phyloP scores from a whole-genome alignment of 2,329 filamentous ascomycete species.

The Aspergillus proliferans region DNA sequence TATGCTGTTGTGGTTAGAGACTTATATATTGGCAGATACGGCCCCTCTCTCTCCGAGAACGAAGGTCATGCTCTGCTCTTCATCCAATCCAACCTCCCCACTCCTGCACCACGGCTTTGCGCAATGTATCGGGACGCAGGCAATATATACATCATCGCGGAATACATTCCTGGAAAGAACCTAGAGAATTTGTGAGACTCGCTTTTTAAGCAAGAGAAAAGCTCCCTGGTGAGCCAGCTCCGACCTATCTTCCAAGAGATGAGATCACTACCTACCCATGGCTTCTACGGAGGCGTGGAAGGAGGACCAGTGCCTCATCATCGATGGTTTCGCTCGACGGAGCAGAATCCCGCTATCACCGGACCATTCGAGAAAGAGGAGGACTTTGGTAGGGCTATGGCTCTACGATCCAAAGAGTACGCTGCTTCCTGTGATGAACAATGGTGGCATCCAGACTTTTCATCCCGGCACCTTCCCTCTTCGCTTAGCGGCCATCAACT shows the following conservation, averaged over 20 bases:
- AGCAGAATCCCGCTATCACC: not conserved
- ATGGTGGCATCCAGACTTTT: slow-evolving; percentile 13
- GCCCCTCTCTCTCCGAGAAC: slow-evolving; percentile 14
- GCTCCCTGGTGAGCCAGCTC: not conserved
- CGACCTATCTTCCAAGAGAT: not conserved
- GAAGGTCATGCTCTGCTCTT: slow-evolving; percentile 17
- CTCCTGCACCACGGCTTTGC: slow-evolving; percentile 4
- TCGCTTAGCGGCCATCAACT: slow-evolving; percentile 14
- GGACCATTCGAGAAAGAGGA: not conserved
- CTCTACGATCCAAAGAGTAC: slow-evolving; percentile 10
- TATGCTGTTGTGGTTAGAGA: slow-evolving; percentile 14
- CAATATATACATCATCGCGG: not conserved
- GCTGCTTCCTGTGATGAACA: slow-evolving; percentile 9
- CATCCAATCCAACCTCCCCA: slow-evolving; percentile 12
- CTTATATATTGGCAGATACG: slow-evolving; percentile 16
- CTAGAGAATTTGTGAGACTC: not conserved
- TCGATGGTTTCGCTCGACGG: not conserved
- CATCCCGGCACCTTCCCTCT: slow-evolving; percentile 14
- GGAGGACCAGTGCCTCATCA: not conserved
- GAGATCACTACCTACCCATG: not conserved
- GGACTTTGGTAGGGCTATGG: not conserved
- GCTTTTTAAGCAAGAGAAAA: not conserved
- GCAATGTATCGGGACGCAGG: not conserved
- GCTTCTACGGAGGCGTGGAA: not conserved
- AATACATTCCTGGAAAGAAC: not conserved